Percentiles rank a stretch among this genome's conserved stretches.
Conservation (phyloP, 805 yeast species). For the Monosporozyma servazzii region DNA sequence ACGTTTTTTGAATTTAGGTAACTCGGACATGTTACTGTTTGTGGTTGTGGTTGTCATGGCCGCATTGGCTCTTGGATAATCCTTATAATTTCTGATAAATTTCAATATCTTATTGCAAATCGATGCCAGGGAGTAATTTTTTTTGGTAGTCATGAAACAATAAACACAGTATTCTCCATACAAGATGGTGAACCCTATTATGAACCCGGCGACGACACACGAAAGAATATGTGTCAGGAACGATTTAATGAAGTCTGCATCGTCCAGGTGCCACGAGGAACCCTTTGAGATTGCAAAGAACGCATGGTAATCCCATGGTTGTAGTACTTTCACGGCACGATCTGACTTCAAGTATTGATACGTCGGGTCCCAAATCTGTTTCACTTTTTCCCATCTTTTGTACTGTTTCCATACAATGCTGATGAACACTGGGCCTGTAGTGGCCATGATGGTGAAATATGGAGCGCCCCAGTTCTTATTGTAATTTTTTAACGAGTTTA, state of each 20-base stretch:
- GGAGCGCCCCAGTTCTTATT: slow-evolving; percentile 76
- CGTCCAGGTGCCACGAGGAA: slow-evolving; percentile 86
- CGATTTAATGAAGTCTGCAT: slow-evolving; percentile 66
- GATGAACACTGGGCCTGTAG: slow-evolving; percentile 84
- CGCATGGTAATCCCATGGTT: slow-evolving; percentile 66
- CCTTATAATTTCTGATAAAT: background rate
- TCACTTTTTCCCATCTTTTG: slow-evolving; percentile 55
- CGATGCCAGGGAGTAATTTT: background rate
- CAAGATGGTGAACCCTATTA: slow-evolving; percentile 40
- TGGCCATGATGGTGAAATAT: slow-evolving; percentile 83
- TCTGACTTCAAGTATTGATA: slow-evolving; percentile 14
- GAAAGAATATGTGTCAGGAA: slow-evolving; percentile 64
- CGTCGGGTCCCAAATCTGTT: slow-evolving; percentile 31
- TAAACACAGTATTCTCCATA: slow-evolving; percentile 39
- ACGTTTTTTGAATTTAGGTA: background rate
- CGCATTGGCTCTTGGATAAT: background rate
- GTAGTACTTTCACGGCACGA: slow-evolving; percentile 45
- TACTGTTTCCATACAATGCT: slow-evolving; percentile 81
- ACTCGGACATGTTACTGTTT: background rate
- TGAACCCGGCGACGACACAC: slow-evolving; percentile 61
- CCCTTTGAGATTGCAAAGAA: slow-evolving; percentile 72
- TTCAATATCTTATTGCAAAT: background rate
- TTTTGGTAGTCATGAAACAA: slow-evolving; percentile 19
- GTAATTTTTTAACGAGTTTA: slow-evolving; percentile 51
- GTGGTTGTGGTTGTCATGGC: background rate